These are phyloP conservation scores for Triticum monococcum DNA, from an alignment of 176 grass and related monocot genomes.

Conservation along the genomic window DNA sequence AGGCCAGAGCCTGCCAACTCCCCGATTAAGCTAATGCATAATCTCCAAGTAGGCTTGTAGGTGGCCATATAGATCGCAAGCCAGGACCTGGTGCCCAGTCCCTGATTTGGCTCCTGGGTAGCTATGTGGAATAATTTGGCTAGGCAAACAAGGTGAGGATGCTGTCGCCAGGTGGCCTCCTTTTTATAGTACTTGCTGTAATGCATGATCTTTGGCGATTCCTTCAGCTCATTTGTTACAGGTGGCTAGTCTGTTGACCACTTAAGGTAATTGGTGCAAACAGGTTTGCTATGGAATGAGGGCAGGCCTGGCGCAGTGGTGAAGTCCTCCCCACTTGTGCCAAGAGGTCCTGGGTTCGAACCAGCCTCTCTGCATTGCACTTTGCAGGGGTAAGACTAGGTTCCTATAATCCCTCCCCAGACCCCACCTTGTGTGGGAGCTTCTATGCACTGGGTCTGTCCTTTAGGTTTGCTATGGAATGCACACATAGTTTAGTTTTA, in stretches of 20 bases:
- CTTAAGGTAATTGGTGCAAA: neutral
- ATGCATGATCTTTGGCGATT: neutral
- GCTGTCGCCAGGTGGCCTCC: too few relatives aligned
- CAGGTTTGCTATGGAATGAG: neutral
- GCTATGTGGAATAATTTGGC: neutral
- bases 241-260: neutral
- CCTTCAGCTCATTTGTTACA: neutral
- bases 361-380: too few relatives aligned
- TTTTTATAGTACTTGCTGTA: neutral
- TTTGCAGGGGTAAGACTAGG: too few relatives aligned
- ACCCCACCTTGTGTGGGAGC: too few relatives aligned
- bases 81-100: neutral
- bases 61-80: neutral
- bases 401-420: too few relatives aligned
- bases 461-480: neutral
- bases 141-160: neutral
- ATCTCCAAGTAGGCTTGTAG: neutral
- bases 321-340: too few relatives aligned
- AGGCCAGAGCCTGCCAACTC: neutral
- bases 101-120: neutral
- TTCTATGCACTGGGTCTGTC: too few relatives aligned
- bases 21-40: neutral
- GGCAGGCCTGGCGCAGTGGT: too few relatives aligned
- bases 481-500: neutral
- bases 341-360: too few relatives aligned